Conservation (phyloP, 2,329 filamentous ascomycete genomes). For the Venturia aucupariae region DNA sequence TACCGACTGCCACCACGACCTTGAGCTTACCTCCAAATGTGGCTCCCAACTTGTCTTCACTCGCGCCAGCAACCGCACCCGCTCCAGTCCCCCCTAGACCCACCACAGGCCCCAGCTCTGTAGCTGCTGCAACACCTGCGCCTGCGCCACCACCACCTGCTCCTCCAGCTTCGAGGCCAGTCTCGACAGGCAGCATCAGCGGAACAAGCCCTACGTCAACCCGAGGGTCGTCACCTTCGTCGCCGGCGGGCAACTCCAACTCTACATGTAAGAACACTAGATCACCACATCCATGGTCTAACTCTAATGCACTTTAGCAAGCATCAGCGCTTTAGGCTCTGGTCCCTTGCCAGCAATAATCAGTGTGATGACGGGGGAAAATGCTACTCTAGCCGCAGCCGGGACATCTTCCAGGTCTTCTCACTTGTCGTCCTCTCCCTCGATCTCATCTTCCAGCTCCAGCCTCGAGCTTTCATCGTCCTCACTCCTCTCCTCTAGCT, state of each 20-base stretch:
- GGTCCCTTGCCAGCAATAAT: background rate
- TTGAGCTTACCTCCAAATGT: background rate
- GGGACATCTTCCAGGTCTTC: background rate
- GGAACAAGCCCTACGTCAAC: background rate
- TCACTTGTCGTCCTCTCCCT: background rate
- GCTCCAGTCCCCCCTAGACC: background rate
- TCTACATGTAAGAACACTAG: slow-evolving; percentile 1
- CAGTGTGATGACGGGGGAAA: background rate
- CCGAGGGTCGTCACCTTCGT: background rate
- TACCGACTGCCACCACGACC: slow-evolving; percentile 6
- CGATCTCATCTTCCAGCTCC: background rate
- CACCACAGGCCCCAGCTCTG: background rate
- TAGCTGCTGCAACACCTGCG: background rate
- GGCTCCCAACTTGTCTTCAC: background rate
- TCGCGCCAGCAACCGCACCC: background rate
- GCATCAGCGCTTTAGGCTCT: background rate
- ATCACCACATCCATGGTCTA: background rate
- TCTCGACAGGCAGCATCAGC: too few relatives aligned
- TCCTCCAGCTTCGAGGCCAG: background rate
- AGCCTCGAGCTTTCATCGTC: background rate
- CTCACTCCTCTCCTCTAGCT: background rate
- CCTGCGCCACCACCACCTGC: background rate
- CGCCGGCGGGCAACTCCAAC: background rate
- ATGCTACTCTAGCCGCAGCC: background rate
- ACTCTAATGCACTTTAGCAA: background rate